A percentile compares a stretch with the other conserved stretches of the same genome.
phyloP scores from a whole-genome alignment of 179 eudicot species.

The Vitellaria paradoxa region DNA sequence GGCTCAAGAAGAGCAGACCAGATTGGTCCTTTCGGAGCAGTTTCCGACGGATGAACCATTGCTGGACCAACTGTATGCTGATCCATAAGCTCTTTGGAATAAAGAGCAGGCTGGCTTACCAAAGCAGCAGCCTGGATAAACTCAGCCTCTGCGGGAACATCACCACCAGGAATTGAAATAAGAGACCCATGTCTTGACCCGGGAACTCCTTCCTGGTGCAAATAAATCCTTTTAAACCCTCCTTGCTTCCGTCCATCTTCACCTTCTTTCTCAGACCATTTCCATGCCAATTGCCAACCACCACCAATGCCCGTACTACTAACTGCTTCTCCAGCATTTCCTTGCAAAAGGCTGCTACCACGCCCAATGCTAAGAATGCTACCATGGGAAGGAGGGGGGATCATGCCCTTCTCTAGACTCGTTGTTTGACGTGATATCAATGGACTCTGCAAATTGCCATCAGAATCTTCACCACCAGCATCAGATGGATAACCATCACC shows the following conservation, averaged over 20 bases:
- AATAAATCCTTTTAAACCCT: slow-evolving; percentile 67
- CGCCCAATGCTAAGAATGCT: slow-evolving; percentile 43
- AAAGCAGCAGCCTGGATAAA: slow-evolving; percentile 65
- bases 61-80: slow-evolving; percentile 67
- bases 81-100: slow-evolving; percentile 52
- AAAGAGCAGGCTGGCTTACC: slow-evolving; percentile 55
- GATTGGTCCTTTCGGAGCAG: slow-evolving; percentile 37
- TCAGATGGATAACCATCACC: slow-evolving; percentile 47
- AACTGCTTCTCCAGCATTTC: slow-evolving; percentile 50
- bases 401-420: slow-evolving; percentile 46
- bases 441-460: slow-evolving; percentile 60
- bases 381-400: slow-evolving; percentile 40
- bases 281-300: slow-evolving; percentile 85
- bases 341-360: slow-evolving; percentile 59
- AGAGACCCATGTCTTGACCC: slow-evolving; percentile 57
- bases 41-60: slow-evolving; percentile 68
- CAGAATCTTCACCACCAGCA: slow-evolving; percentile 47
- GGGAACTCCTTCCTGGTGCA: slow-evolving; percentile 55
- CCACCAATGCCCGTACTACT: slow-evolving; percentile 73
- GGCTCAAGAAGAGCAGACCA: slow-evolving; percentile 87
- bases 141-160: slow-evolving; percentile 44
- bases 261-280: slow-evolving; percentile 62
- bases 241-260: slow-evolving; percentile 61
- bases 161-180: slow-evolving; percentile 39
- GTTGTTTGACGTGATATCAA: slow-evolving; percentile 68